Base-by-base conservation (phyloP, 768 basidiomycete species). In the Suillus subalutaceus region DNA sequence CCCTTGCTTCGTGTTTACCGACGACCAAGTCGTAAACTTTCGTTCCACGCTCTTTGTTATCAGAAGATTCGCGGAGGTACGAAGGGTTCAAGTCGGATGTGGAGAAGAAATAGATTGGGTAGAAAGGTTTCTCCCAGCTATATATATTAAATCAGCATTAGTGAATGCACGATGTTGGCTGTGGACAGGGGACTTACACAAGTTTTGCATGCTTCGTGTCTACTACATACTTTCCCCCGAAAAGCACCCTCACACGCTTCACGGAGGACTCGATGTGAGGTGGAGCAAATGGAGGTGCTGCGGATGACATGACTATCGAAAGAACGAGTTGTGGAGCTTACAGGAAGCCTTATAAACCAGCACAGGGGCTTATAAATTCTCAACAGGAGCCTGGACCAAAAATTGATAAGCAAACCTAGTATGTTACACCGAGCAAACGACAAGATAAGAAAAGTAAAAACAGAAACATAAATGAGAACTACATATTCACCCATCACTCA, bases 71-170 rank as follows among this genome's bases (percentile, higher is more conserved):
- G 6, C 32, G 76, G 23, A 89, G 72, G 68, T 80, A 83, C 68
- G 81, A 77, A 23, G 78, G 67, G 1, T 84, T 77, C 10, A 88
- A 69, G 26, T 85, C 87, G 23, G 78, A 77, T 6, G 72, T 64
- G 8, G 77, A 75, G 72, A 90, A 89, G 72, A 80, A 89, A 67
- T 88, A 89, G 4, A 66, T 67, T 1, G 89, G 88, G 10, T 85
- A 89, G 67, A 75, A 79, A 23, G 78, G 77, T 82, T 79, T 60
- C n/a, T 87, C 80, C 89, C 88, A 90, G 20, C 89, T 88, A 23
- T 30, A 48, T 48, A 13, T 5, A 12, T 46, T 44, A 40, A 35
- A 41, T 26, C 32, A 32, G 32, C n/a, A 15, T 62, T 71, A 62
- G 15, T 61, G 56, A 18, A 16, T 20, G 2, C 41, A 46, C 16